These are phyloP conservation scores for Fermentozyma sake DNA, from an alignment of 1,139 yeast genomes.

Conservation along the genomic window DNA sequence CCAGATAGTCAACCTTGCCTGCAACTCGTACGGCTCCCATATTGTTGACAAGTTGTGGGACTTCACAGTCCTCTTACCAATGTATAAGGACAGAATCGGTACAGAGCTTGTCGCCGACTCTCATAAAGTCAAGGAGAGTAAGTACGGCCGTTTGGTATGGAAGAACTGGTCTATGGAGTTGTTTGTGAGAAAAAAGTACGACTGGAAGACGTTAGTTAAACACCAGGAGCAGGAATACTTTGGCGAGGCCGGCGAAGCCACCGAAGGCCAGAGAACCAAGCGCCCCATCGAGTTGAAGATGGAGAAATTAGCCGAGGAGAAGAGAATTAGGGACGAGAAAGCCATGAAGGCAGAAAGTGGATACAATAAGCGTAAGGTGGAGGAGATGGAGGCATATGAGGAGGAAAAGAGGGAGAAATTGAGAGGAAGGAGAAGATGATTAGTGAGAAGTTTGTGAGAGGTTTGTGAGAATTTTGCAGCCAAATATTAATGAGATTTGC, in stretches of 20 bases:
- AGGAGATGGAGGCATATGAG: constrained; percentile 13
- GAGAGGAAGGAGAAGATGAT: constrained; percentile 8
- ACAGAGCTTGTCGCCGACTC: constrained; percentile 58
- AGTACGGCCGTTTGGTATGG: constrained; percentile 91
- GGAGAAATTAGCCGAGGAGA: constrained; percentile 36
- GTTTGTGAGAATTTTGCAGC: neutral
- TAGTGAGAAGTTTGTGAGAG: neutral
- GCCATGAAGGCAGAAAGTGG: constrained; percentile 10
- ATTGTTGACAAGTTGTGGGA: constrained; percentile 81
- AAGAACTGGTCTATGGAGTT: constrained; percentile 88
- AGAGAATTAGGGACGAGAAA: constrained; percentile 24
- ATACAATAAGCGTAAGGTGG: constrained; percentile 14
- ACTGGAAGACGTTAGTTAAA: constrained; percentile 76
- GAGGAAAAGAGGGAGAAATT: constrained; percentile 4
- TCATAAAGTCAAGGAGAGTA: constrained; percentile 72
- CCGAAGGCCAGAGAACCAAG: constrained; percentile 18
- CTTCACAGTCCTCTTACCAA: constrained; percentile 71
- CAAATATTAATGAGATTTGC: neutral
- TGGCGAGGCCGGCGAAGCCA: constrained; percentile 18
- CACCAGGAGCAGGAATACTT: constrained; percentile 59
- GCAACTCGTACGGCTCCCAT: constrained; percentile 91
- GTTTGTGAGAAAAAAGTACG: constrained; percentile 67
- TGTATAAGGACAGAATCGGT: constrained; percentile 85
- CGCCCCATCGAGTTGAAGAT: constrained; percentile 44
- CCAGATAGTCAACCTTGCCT: constrained; percentile 55